phyloP scores from a whole-genome alignment of 129 eudicot species.

The Helianthus tuberosus region DNA sequence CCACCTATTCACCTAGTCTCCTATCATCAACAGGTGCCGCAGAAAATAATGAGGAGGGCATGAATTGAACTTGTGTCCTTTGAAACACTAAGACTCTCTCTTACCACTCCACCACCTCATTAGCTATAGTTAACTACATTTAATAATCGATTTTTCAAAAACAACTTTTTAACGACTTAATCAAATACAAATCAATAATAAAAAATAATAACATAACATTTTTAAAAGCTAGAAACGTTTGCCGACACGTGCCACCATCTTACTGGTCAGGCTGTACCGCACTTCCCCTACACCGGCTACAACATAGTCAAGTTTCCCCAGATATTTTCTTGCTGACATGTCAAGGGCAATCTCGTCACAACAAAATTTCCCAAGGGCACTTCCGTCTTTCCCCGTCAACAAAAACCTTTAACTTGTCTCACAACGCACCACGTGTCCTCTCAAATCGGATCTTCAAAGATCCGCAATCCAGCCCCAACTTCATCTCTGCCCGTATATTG shows the following conservation, averaged over 20 bases:
- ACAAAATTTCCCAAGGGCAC: not conserved
- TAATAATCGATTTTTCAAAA: not conserved
- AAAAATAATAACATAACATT: too few relatives aligned
- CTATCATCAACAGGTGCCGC: too few relatives aligned
- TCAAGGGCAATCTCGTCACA: not conserved
- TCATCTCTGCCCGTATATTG: constrained; percentile 37
- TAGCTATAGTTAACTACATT: too few relatives aligned
- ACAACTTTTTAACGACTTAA: not conserved
- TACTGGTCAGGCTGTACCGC: constrained; percentile 18
- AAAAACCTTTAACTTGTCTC: constrained; percentile 44
- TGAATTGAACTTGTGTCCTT: too few relatives aligned
- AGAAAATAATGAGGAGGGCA: too few relatives aligned
- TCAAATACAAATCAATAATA: too few relatives aligned
- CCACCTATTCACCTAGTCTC: too few relatives aligned
- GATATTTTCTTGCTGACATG: constrained; percentile 46
- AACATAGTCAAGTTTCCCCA: constrained; percentile 1
- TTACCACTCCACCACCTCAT: too few relatives aligned
- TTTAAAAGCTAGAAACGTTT: not conserved
- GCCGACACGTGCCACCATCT: constrained; percentile 9
- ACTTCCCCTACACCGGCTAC: not conserved
- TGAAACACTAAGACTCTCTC: too few relatives aligned
- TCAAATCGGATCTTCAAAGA: constrained; percentile 44
- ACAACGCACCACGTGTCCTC: constrained; percentile 52
- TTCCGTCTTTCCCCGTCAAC: constrained; percentile 18
- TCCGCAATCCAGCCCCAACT: constrained; percentile 44